Conservation (phyloP, 2,329 filamentous ascomycete species). For the Aotearoamyces nothofagi region DNA sequence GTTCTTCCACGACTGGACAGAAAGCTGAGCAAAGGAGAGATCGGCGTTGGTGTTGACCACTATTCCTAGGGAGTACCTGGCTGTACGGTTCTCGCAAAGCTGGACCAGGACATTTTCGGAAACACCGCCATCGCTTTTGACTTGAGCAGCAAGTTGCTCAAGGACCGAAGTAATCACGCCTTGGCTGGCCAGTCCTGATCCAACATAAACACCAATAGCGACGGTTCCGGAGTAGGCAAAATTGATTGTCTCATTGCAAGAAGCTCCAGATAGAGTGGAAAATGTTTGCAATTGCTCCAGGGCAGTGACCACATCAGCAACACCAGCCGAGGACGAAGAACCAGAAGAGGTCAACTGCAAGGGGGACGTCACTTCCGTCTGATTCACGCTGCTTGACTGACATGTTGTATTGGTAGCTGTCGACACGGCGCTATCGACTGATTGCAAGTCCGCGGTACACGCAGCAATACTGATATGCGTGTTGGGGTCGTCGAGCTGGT, state of each 20-base stretch:
- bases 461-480: conserved; percentile 7
- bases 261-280: too few relatives aligned
- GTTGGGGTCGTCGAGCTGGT: conserved; percentile 5
- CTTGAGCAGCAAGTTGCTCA: neutral
- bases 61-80: conserved; percentile 1
- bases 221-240: conserved; percentile 1
- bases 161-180: neutral
- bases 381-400: too few relatives aligned
- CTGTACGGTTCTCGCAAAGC: conserved; percentile 1
- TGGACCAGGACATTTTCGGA: conserved; percentile 2
- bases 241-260: neutral
- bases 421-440: too few relatives aligned
- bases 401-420: too few relatives aligned
- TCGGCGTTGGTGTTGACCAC: conserved; percentile 1
- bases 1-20: too few relatives aligned
- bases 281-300: too few relatives aligned
- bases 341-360: too few relatives aligned
- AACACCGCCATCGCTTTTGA: neutral
- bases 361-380: too few relatives aligned
- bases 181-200: conserved; percentile 1
- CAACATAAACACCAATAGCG: conserved; percentile 1
- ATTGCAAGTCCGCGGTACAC: too few relatives aligned
- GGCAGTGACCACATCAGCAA: too few relatives aligned
- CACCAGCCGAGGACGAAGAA: too few relatives aligned
- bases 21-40: too few relatives aligned